Evolutionary conservation across 2,329 filamentous ascomycete species (phyloP).

Genomic region (Exophiala xenobiotica): DNA sequence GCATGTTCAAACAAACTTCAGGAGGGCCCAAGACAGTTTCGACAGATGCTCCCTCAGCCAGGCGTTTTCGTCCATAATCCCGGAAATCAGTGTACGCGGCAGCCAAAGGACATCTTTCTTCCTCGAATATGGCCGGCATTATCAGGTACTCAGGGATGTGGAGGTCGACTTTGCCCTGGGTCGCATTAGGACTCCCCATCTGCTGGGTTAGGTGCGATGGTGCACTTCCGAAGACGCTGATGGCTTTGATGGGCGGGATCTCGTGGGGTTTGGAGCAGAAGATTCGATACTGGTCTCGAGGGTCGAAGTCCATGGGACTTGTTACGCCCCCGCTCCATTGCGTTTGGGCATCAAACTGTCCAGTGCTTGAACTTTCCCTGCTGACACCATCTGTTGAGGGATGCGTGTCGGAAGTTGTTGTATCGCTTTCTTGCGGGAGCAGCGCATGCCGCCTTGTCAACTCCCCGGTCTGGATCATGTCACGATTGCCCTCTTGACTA

Average conservation of each 20-base stretch:
- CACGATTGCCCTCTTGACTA: not conserved
- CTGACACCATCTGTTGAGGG: not conserved
- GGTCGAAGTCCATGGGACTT: not conserved
- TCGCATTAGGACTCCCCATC: not conserved
- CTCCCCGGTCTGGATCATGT: conserved; percentile 5
- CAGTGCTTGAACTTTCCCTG: not conserved
- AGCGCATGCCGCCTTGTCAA: conserved; percentile 1
- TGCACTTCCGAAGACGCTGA: conserved; percentile 10
- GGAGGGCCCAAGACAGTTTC: conserved; percentile 7
- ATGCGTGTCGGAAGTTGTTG: not conserved
- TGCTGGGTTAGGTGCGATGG: not conserved
- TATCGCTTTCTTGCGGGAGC: not conserved
- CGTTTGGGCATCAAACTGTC: not conserved
- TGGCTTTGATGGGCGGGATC: not conserved
- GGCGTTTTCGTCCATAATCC: conserved; percentile 11
- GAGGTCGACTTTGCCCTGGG: not conserved
- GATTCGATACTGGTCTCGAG: conserved; percentile 11
- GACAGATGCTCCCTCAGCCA: conserved; percentile 7
- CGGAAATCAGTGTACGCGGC: conserved; percentile 15
- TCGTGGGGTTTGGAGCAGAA: conserved; percentile 7
- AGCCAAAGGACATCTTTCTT: conserved; percentile 13
- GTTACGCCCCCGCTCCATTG: not conserved
- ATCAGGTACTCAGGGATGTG: conserved; percentile 12
- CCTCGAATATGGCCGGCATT: conserved; percentile 12
- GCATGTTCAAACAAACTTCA: conserved; percentile 6